A percentile compares a stretch with the other conserved stretches of the same genome.
Conservation (phyloP, 257 asterid species). For the Solanum phureja region DNA sequence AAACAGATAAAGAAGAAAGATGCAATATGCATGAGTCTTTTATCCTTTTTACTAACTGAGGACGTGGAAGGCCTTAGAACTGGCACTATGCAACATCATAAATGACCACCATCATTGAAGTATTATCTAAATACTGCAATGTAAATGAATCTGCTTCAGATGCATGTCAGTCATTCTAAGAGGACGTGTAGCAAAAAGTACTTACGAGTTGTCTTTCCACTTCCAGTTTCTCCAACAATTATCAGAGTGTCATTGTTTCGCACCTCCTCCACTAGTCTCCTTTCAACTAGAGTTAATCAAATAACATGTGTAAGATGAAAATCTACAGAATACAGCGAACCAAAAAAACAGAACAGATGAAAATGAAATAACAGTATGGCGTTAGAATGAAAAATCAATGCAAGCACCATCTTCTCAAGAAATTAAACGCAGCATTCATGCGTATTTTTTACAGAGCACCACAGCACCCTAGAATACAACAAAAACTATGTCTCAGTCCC, state of each 20-base stretch:
- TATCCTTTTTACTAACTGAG: neutral
- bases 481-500: neutral
- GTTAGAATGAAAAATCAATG: neutral
- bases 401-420: neutral
- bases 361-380: neutral
- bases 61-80: neutral
- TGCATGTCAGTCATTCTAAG: neutral
- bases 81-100: neutral
- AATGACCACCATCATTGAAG: neutral
- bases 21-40: neutral
- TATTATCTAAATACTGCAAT: neutral
- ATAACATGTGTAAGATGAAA: neutral
- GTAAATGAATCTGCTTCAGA: neutral
- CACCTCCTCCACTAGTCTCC: conserved; percentile 78
- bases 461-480: neutral
- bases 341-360: neutral
- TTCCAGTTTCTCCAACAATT: conserved; percentile 96
- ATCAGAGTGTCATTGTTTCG: conserved; percentile 61
- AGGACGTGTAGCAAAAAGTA: neutral
- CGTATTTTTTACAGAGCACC: neutral
- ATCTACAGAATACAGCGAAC: neutral
- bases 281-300: conserved; percentile 43
- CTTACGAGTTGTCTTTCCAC: conserved; percentile 99
- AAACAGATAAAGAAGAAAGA: neutral
- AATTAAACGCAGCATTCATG: neutral